Evolutionary conservation across 352 stramenopile genomes (phyloP).

Genomic region (Phytophthora cryptogea): DNA sequence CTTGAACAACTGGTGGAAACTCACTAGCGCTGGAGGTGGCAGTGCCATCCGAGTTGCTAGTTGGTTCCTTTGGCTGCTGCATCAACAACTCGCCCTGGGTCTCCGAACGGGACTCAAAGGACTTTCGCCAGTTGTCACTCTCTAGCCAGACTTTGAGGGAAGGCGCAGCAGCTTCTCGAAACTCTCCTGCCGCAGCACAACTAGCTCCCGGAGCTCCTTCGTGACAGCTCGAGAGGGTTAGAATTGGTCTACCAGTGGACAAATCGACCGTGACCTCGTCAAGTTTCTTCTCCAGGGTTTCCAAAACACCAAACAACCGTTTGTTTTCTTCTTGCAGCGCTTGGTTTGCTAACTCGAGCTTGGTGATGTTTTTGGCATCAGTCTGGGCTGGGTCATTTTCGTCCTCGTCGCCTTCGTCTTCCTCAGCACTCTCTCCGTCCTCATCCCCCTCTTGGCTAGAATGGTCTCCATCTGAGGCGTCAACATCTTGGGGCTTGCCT

Average conservation of each 20-base stretch:
- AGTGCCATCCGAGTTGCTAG: not conserved
- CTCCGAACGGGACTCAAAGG: slow-evolving; percentile 31
- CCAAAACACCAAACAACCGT: slow-evolving; percentile 50
- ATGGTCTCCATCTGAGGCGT: slow-evolving; percentile 29
- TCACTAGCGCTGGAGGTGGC: not conserved
- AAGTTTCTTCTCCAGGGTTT: slow-evolving; percentile 50
- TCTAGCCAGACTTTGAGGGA: slow-evolving; percentile 66
- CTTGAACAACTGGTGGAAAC: not conserved
- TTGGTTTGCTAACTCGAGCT: slow-evolving; percentile 45
- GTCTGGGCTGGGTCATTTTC: slow-evolving; percentile 25
- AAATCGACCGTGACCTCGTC: slow-evolving; percentile 53
- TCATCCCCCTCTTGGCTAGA: slow-evolving; percentile 32
- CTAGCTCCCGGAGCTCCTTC: slow-evolving; percentile 7
- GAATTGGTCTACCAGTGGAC: slow-evolving; percentile 37
- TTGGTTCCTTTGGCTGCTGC: slow-evolving; percentile 6
- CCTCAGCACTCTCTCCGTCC: slow-evolving; percentile 24
- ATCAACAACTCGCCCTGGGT: not conserved
- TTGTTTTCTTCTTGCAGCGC: slow-evolving; percentile 57
- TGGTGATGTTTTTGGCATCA: slow-evolving; percentile 25
- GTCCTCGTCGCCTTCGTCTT: slow-evolving; percentile 22
- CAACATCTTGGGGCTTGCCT: slow-evolving; percentile 20
- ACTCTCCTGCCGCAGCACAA: not conserved
- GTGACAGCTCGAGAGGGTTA: slow-evolving; percentile 30
- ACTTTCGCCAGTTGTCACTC: slow-evolving; percentile 51
- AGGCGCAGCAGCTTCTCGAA: slow-evolving; percentile 24